These are phyloP conservation scores for Phytopythium delawarense DNA, from an alignment of 352 stramenopile genomes.

Conservation along the genomic window DNA sequence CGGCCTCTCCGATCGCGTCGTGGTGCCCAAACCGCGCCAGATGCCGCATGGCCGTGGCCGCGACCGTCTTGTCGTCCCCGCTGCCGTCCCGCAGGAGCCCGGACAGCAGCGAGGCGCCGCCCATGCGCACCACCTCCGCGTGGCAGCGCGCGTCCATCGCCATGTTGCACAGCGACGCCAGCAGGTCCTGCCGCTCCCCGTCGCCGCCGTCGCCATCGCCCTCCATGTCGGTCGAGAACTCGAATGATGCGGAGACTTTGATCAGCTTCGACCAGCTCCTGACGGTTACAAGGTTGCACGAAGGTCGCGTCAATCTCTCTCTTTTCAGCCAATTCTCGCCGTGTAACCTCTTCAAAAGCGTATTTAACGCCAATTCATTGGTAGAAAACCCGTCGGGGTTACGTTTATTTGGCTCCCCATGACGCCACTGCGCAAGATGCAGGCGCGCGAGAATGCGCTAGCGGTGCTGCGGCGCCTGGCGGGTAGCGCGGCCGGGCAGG, in stretches of 20 bases:
- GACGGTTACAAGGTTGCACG: too few relatives aligned
- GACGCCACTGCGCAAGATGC: neutral
- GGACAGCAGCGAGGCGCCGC: neutral
- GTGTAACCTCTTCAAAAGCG: too few relatives aligned
- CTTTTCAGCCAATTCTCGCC: too few relatives aligned
- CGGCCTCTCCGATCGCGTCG: too few relatives aligned
- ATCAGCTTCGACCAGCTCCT: too few relatives aligned
- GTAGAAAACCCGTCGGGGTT: too few relatives aligned
- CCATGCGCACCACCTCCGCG: neutral
- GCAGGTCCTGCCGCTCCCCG: neutral
- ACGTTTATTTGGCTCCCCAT: too few relatives aligned
- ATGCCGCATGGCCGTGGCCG: neutral
- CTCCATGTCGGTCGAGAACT: too few relatives aligned
- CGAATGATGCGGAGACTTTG: too few relatives aligned
- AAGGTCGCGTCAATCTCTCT: too few relatives aligned
- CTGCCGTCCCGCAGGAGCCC: neutral
- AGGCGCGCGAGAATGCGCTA: neutral
- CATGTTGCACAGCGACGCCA: conserved; percentile 3
- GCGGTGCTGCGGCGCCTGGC: neutral
- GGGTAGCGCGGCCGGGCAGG: neutral
- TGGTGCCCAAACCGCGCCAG: neutral
- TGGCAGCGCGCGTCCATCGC: neutral
- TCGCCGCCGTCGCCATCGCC: neutral
- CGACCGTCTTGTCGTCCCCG: neutral
- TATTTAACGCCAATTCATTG: too few relatives aligned